Base-by-base conservation (phyloP, 2,329 filamentous ascomycete genomes). In the Arachnomyces sp. region DNA sequence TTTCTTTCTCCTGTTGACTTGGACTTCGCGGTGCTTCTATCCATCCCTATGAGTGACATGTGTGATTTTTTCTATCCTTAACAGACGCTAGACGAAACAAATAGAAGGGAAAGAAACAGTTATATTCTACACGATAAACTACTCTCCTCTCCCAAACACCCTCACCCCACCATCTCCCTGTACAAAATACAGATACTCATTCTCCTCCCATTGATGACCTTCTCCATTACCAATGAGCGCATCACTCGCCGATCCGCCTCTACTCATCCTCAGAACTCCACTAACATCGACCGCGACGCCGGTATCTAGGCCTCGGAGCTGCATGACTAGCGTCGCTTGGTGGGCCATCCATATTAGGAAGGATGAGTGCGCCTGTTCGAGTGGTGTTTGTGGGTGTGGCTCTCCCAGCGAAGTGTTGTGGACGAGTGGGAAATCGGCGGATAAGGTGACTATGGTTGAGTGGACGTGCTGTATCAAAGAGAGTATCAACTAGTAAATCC, bases 221-320 rank as follows among this genome's bases (percentile, higher is more conserved):
- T 62, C 56, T 13, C 45, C 51, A 12, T 51, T 55, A 30, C 55
- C 62, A 25, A 25, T 5, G 5, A 25, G 21, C 5, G 21, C 21
- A 25, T 25, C 21, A 5, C 21, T 9, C 9, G 21, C 21, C 5
- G 21, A 25, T 12, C 67, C 68, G 3, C 80, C 80, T 33, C 73
- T 71, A 13, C 84, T 89, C 36, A 92, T 72, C 49, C 88, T 75
- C 47, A 95, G 55, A 32, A 95, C 87, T 2, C 90, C 90, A 63
- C 86, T 94, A 25, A 96, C 86, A 63, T 95, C 90, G 57, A 76
- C 82, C 46, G 90, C 89, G n/a, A 81, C 80, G 1, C 90, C 90
- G 0, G 88, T 94, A 55, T 94, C 88, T 45, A 96, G 62, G 54
- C 82, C 73, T 38, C 89, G 72, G 43, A 92, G 66, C 45, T 84